These are phyloP conservation scores for Starmerella apis DNA, from an alignment of 805 yeast genomes.

Conservation along the genomic window DNA sequence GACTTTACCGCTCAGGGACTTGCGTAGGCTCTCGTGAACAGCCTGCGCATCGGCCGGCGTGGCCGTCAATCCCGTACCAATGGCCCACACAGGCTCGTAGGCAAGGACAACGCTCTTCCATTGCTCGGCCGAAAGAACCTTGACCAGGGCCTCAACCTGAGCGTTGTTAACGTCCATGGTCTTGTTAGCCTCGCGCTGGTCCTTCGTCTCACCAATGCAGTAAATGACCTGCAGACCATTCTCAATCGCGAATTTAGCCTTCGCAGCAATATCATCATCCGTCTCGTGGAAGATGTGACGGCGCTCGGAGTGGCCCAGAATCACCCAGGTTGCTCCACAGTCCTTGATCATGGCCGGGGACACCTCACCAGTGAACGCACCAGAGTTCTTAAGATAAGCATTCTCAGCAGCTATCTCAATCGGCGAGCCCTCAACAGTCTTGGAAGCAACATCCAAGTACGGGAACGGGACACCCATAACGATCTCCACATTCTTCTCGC, in stretches of 20 bases:
- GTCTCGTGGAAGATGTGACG: constrained; percentile 85
- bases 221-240: constrained; percentile 81
- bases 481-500: constrained; percentile 76
- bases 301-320: constrained; percentile 98
- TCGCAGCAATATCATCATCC: constrained; percentile 84
- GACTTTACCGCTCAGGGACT: constrained; percentile 62
- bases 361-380: constrained; percentile 98
- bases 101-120: constrained; percentile 92
- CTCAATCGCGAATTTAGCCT: constrained; percentile 88
- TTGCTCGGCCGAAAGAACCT: constrained; percentile 54
- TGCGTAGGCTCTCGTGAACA: constrained; percentile 82
- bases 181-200: constrained; percentile 81
- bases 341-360: constrained; percentile 83
- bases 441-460: constrained; percentile 68
- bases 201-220: constrained; percentile 96
- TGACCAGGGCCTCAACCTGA: constrained; percentile 83
- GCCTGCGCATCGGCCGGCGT: constrained; percentile 97
- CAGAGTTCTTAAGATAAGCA: constrained; percentile 73
- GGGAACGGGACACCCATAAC: constrained; percentile 96
- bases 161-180: constrained; percentile 79
- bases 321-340: constrained; percentile 86
- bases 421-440: constrained; percentile 53
- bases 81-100: constrained; percentile 99
- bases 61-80: constrained; percentile 98
- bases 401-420: constrained; percentile 87